Conservation (phyloP, 2,329 filamentous ascomycete genomes). For the Alternaria ethzedia region DNA sequence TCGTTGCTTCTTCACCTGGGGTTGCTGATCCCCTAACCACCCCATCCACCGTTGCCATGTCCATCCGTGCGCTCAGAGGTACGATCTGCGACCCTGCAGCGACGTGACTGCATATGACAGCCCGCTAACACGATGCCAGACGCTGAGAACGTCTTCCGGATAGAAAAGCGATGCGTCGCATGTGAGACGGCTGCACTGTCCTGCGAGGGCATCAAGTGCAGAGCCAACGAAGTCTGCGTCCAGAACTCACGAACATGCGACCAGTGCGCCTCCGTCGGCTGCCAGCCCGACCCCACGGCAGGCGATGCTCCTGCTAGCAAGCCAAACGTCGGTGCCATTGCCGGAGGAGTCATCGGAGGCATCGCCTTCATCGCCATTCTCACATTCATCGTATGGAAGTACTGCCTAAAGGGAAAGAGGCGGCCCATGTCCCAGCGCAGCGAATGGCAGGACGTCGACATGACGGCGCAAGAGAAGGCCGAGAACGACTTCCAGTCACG, state of each 20-base stretch:
- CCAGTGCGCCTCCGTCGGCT: slow-evolving; percentile 64
- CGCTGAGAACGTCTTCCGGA: slow-evolving; percentile 46
- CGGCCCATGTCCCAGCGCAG: slow-evolving; percentile 61
- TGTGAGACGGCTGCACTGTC: slow-evolving; percentile 59
- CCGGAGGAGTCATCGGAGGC: slow-evolving; percentile 88
- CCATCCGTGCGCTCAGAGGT: slow-evolving; percentile 27
- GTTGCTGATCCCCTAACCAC: slow-evolving; percentile 21
- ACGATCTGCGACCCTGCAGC: background rate
- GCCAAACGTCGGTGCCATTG: slow-evolving; percentile 82
- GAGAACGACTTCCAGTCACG: slow-evolving; percentile 63
- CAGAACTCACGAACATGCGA: slow-evolving; percentile 66
- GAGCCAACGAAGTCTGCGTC: slow-evolving; percentile 62
- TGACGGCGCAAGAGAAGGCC: slow-evolving; percentile 62
- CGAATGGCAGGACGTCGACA: slow-evolving; percentile 62
- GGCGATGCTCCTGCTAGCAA: slow-evolving; percentile 32
- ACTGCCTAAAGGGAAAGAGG: slow-evolving; percentile 81
- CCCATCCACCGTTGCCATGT: slow-evolving; percentile 20
- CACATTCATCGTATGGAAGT: slow-evolving; percentile 85
- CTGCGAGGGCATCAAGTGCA: slow-evolving; percentile 64
- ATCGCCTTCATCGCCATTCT: slow-evolving; percentile 75
- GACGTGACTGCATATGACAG: background rate
- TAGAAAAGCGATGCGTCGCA: slow-evolving; percentile 66
- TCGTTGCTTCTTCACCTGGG: slow-evolving; percentile 11
- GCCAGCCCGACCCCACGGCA: slow-evolving; percentile 52
- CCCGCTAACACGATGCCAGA: slow-evolving; percentile 32